These are phyloP conservation scores for Marasmius sp. DNA, from an alignment of 1,284 basidiomycete genomes.

Conservation along the genomic window DNA sequence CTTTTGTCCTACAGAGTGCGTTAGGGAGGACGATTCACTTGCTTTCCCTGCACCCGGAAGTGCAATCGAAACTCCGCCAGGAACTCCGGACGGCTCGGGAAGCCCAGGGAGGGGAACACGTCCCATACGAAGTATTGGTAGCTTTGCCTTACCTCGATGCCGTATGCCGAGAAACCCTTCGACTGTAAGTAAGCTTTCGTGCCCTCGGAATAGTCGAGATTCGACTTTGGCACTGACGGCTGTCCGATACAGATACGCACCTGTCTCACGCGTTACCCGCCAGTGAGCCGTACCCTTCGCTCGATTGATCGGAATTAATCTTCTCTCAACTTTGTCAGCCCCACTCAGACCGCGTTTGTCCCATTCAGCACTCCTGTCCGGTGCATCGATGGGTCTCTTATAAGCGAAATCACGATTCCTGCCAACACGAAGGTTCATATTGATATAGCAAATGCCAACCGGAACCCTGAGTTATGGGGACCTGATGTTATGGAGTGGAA, in stretches of 20 bases:
- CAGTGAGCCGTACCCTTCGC: conserved; percentile 3
- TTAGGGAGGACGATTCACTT: conserved; percentile 22
- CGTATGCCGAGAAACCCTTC: conserved; percentile 32
- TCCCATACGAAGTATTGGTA: conserved; percentile 28
- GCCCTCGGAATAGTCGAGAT: not conserved
- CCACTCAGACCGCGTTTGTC: conserved; percentile 18
- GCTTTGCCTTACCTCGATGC: conserved; percentile 35
- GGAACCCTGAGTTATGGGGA: conserved; percentile 32
- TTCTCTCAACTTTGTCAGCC: conserved; percentile 5
- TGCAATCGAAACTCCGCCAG: conserved; percentile 21
- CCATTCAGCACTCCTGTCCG: conserved; percentile 22
- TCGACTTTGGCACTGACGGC: too few species aligned
- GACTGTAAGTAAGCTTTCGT: conserved; percentile 9
- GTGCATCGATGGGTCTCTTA: conserved; percentile 24
- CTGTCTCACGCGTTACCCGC: conserved; percentile 13
- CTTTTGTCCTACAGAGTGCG: conserved; percentile 11
- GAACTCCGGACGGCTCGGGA: conserved; percentile 20
- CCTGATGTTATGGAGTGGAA: conserved; percentile 35
- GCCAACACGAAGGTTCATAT: conserved; percentile 24
- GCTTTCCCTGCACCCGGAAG: conserved; percentile 21
- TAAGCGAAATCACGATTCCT: conserved; percentile 24
- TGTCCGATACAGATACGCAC: conserved; percentile 15
- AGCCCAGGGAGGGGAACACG: conserved; percentile 8
- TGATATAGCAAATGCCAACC: conserved; percentile 26
- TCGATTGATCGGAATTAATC: not conserved